phyloP scores from a whole-genome alignment of 208 protist species.

The Phytomonas francai region DNA sequence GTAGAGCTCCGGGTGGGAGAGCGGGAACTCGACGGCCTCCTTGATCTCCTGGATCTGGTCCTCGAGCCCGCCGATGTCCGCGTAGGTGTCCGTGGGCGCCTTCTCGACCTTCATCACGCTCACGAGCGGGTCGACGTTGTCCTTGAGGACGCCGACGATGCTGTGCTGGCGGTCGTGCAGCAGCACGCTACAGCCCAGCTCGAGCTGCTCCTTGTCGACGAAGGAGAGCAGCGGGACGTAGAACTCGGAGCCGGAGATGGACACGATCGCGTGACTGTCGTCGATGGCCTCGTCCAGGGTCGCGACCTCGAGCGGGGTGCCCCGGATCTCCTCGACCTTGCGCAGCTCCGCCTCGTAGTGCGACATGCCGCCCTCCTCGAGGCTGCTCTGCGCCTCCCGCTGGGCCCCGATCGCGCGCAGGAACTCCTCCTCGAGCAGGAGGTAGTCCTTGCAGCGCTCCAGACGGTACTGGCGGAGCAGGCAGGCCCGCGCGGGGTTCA shows the following conservation, averaged over 20 bases:
- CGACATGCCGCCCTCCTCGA: slow-evolving; percentile 72
- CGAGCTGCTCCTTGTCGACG: slow-evolving; percentile 99
- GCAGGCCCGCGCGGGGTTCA: slow-evolving; percentile 96
- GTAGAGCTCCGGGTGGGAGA: slow-evolving; percentile 99
- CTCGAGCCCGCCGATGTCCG: slow-evolving; percentile 99
- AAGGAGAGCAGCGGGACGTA: slow-evolving; percentile 99
- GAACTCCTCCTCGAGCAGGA: slow-evolving; percentile 99
- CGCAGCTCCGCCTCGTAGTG: slow-evolving; percentile 92
- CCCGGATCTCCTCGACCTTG: slow-evolving; percentile 97
- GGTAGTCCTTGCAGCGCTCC: slow-evolving; percentile 98
- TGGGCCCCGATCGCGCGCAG: slow-evolving; percentile 85
- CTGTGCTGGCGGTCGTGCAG: slow-evolving; percentile 95
- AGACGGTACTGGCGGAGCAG: slow-evolving; percentile 96
- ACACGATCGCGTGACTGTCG: slow-evolving; percentile 99
- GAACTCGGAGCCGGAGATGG: slow-evolving; percentile 94
- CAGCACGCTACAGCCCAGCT: slow-evolving; percentile 96
- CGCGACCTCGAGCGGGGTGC: slow-evolving; percentile 96
- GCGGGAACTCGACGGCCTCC: slow-evolving; percentile 98
- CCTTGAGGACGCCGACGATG: slow-evolving; percentile 97
- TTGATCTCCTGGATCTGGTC: slow-evolving; percentile 99
- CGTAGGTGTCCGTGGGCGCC: slow-evolving; percentile 98
- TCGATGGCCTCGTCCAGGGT: slow-evolving; percentile 99
- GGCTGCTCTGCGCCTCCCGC: slow-evolving; percentile 70
- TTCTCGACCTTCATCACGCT: slow-evolving; percentile 99
- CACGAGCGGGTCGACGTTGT: slow-evolving; percentile 99